A percentile compares a stretch with the other conserved stretches of the same genome.
phyloP scores from a whole-genome alignment of 2,329 filamentous ascomycete species.

The Beauveria sp. region DNA sequence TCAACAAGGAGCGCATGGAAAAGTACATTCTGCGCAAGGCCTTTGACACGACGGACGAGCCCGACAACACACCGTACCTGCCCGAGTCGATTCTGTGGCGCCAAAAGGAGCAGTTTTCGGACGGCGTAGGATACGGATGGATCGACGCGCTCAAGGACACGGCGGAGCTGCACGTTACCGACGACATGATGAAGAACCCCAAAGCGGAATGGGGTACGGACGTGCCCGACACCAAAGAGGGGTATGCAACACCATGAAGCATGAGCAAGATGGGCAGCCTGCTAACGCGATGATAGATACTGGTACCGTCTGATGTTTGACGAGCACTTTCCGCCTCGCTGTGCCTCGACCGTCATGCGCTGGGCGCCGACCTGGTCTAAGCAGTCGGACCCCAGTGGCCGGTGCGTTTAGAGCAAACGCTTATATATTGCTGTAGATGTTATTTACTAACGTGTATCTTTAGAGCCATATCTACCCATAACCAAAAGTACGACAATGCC shows the following conservation, averaged over 20 bases:
- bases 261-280: neutral
- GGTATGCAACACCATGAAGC: slow-evolving; percentile 44
- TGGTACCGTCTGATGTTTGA: slow-evolving; percentile 99
- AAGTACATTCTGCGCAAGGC: slow-evolving; percentile 98
- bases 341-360: slow-evolving; percentile 86
- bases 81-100: slow-evolving; percentile 93
- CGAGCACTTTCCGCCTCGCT: slow-evolving; percentile 91
- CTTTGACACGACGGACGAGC: slow-evolving; percentile 88
- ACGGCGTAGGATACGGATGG: slow-evolving; percentile 98
- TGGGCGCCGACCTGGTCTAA: slow-evolving; percentile 98
- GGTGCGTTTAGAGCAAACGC: slow-evolving; percentile 40
- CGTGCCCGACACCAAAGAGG: slow-evolving; percentile 93
- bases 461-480: slow-evolving; percentile 70
- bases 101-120: slow-evolving; percentile 99
- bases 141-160: slow-evolving; percentile 96
- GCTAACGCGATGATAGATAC: slow-evolving; percentile 48
- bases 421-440: neutral
- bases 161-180: slow-evolving; percentile 80
- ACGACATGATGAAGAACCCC: slow-evolving; percentile 98
- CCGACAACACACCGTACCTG: slow-evolving; percentile 75
- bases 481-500: slow-evolving; percentile 60
- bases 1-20: slow-evolving; percentile 80
- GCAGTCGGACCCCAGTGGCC: slow-evolving; percentile 89
- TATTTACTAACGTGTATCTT: slow-evolving; percentile 10
- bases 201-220: slow-evolving; percentile 94